Conservation (phyloP, 495 filamentous ascomycete species). For the Podospora pseudocomata region DNA sequence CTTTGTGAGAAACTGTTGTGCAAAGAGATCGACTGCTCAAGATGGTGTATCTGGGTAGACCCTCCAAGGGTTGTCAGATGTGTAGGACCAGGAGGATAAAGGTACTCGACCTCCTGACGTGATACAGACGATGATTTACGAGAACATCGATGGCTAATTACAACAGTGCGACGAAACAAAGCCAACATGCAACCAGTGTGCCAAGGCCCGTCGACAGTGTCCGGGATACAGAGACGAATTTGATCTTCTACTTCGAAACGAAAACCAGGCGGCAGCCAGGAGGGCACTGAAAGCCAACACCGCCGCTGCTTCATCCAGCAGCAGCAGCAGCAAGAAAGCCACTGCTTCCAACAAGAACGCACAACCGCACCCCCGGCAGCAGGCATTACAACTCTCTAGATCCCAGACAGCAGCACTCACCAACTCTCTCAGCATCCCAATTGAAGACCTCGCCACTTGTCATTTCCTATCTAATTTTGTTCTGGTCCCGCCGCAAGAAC, state of each 20-base stretch:
- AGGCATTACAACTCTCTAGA: conserved; percentile 11
- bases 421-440: conserved; percentile 31
- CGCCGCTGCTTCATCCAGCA: background rate
- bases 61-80: conserved; percentile 69
- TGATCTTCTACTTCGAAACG: conserved; percentile 64
- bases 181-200: conserved; percentile 65
- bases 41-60: conserved; percentile 76
- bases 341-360: background rate
- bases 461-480: conserved; percentile 57
- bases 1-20: background rate
- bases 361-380: background rate
- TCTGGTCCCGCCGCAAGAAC: conserved; percentile 42
- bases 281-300: conserved; percentile 42
- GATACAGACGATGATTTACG: background rate
- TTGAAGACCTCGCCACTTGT: conserved; percentile 50
- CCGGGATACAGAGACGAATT: conserved; percentile 68
- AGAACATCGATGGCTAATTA: background rate
- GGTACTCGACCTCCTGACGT: conserved; percentile 42
- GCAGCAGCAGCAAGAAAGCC: conserved; percentile 2
- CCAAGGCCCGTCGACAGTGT: conserved; percentile 61
- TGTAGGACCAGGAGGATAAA: conserved; percentile 68
- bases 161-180: conserved; percentile 64
- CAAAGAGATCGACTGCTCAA: background rate
- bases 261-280: conserved; percentile 57
- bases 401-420: conserved; percentile 9